These are phyloP conservation scores for Cyberlindnera euphorbiiphila DNA, from an alignment of 805 yeast species.

Conservation along the genomic window DNA sequence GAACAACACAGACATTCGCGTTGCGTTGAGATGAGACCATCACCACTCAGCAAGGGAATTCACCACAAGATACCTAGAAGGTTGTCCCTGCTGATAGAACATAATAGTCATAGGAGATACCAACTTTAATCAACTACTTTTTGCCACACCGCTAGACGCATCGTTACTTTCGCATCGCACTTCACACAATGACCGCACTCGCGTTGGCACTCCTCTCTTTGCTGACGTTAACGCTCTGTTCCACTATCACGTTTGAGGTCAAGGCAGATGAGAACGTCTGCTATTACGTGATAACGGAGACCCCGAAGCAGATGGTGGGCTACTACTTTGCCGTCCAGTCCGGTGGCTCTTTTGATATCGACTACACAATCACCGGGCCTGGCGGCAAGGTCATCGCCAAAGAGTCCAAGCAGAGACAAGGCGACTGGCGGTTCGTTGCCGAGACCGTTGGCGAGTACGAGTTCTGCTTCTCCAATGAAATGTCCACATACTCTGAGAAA, in stretches of 20 bases:
- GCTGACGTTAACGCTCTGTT: slow-evolving; percentile 26
- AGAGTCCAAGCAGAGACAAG: slow-evolving; percentile 58
- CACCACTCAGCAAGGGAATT: too few relatives aligned
- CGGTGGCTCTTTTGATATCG: slow-evolving; percentile 67
- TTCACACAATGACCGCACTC: too few relatives aligned
- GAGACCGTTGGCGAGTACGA: slow-evolving; percentile 57
- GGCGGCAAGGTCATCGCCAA: slow-evolving; percentile 41
- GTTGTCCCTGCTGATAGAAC: too few relatives aligned
- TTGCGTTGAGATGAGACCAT: too few relatives aligned
- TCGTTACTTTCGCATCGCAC: too few relatives aligned
- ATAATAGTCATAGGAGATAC: too few relatives aligned
- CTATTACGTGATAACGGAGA: slow-evolving; percentile 63
- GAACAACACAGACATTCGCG: too few relatives aligned
- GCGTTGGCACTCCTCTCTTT: slow-evolving; percentile 4
- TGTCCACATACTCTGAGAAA: slow-evolving; percentile 71
- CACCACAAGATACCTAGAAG: too few relatives aligned
- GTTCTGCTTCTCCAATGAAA: slow-evolving; percentile 61
- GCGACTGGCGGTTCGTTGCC: slow-evolving; percentile 56
- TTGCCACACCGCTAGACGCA: too few relatives aligned
- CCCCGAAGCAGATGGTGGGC: slow-evolving; percentile 56
- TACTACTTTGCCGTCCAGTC: slow-evolving; percentile 68
- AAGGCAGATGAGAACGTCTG: slow-evolving; percentile 76
- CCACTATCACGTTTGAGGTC: slow-evolving; percentile 69
- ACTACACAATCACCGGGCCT: slow-evolving; percentile 58
- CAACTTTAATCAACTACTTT: too few relatives aligned